These are phyloP conservation scores for Neoboletus magnificus DNA, from an alignment of 768 basidiomycete species.

Conservation along the genomic window DNA sequence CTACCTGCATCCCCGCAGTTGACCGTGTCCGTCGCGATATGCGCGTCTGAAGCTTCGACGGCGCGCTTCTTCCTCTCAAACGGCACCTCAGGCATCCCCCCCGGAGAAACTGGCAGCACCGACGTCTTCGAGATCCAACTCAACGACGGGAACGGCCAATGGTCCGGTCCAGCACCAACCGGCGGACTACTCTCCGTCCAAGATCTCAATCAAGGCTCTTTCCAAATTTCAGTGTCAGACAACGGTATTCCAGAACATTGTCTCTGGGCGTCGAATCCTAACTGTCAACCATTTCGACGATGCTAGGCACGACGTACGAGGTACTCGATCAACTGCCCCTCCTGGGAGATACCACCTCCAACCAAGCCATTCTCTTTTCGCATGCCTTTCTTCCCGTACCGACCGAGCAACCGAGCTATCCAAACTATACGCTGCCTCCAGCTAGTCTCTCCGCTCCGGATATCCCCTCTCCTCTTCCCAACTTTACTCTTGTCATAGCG, in stretches of 20 bases:
- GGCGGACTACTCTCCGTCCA: slow-evolving; percentile 56
- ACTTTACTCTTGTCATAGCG: slow-evolving; percentile 55
- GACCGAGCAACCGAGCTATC: slow-evolving; percentile 47
- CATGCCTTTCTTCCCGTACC: slow-evolving; percentile 42
- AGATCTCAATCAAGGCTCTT: slow-evolving; percentile 38
- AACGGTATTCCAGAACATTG: slow-evolving; percentile 28
- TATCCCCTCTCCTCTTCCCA: slow-evolving; percentile 41
- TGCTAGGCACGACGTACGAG: slow-evolving; percentile 48
- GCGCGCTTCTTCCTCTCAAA: slow-evolving; percentile 64
- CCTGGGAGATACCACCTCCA: slow-evolving; percentile 71
- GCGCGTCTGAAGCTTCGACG: slow-evolving; percentile 31
- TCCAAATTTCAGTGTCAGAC: slow-evolving; percentile 58
- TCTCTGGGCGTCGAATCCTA: neutral
- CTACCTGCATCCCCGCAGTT: slow-evolving; percentile 40
- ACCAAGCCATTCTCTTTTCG: slow-evolving; percentile 72
- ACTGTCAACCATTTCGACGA: slow-evolving; percentile 1
- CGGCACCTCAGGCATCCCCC: slow-evolving; percentile 33
- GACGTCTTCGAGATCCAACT: slow-evolving; percentile 49
- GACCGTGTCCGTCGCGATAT: slow-evolving; percentile 50
- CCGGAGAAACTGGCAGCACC: slow-evolving; percentile 37
- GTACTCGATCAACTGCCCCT: slow-evolving; percentile 44
- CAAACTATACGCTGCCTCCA: slow-evolving; percentile 71
- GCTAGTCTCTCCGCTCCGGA: slow-evolving; percentile 48
- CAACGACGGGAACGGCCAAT: slow-evolving; percentile 47
- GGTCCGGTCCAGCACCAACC: slow-evolving; percentile 42